Conservation (phyloP, 2,329 filamentous ascomycete genomes). For the Westerdykella aurantiaca region DNA sequence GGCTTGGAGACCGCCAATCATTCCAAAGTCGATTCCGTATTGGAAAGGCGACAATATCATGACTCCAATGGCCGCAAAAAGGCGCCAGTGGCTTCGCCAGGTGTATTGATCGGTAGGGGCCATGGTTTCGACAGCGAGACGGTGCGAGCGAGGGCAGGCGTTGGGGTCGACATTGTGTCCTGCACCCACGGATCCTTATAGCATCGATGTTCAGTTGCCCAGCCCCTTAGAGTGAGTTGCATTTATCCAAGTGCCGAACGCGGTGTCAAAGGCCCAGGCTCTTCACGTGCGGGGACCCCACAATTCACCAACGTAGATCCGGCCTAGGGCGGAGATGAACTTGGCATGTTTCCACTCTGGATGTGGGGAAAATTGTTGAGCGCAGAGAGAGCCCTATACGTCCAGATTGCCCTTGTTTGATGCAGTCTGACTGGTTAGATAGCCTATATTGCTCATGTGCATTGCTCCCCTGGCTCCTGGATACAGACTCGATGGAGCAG, state of each 20-base stretch:
- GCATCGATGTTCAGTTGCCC: slow-evolving; percentile 12
- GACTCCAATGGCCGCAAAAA: slow-evolving; percentile 45
- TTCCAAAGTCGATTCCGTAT: slow-evolving; percentile 50
- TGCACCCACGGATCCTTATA: slow-evolving; percentile 16
- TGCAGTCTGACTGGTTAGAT: slow-evolving; percentile 2
- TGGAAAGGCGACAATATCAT: slow-evolving; percentile 49
- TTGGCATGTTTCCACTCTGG: slow-evolving; percentile 17
- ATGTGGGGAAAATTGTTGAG: slow-evolving; percentile 22
- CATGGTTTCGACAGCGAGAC: slow-evolving; percentile 10
- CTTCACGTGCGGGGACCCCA: slow-evolving; percentile 21
- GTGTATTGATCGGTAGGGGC: slow-evolving; percentile 14
- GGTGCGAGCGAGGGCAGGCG: background rate
- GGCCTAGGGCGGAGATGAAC: slow-evolving; percentile 10
- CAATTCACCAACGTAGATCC: slow-evolving; percentile 11
- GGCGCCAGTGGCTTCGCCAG: slow-evolving; percentile 40
- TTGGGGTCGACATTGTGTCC: slow-evolving; percentile 6
- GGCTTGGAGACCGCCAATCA: slow-evolving; percentile 48
- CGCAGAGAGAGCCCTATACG: slow-evolving; percentile 1
- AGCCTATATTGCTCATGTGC: slow-evolving; percentile 1
- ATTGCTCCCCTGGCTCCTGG: no score
- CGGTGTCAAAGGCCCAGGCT: slow-evolving; percentile 14
- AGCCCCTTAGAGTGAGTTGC: slow-evolving; percentile 11
- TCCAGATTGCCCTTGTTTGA: background rate
- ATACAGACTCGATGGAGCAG: no score
- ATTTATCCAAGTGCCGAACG: slow-evolving; percentile 29